Base-by-base conservation (phyloP, 768 basidiomycete genomes). In the Suillus placidus region DNA sequence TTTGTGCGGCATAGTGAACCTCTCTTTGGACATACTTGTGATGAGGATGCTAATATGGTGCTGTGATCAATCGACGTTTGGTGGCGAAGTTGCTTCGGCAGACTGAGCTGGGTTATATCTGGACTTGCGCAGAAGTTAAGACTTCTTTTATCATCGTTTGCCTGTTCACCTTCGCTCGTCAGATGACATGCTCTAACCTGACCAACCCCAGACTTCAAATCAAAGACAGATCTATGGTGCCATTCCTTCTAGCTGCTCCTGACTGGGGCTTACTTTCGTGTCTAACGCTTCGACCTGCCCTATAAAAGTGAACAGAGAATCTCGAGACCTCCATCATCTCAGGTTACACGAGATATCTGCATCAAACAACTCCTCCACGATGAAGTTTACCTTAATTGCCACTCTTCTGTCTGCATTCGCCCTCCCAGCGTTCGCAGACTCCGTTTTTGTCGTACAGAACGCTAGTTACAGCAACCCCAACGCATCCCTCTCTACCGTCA, bases 31-130 rank as follows among this genome's bases (percentile, higher is more conserved):
- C 1, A 56, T 61, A 37, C 64, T 47, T n/a, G 67, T 68, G 47
- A 67, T 66, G 43, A 87, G 76, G 2, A 83, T 85, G 6, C 85
- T 85, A 67, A 87, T 83, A 69, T 87, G 85, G 63, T 77, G 83
- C 66, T 78, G 47, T 26, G 13, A 45, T 73, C 63, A n/a, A 69
- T 49, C 26, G 47, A 64, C 58, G 8, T 60, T 34, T 43, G 23
- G 20, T 4, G 23, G 30, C 34, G 13, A 64, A 47, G 60, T 26
- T 54, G 76, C 84, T 69, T 82, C 78, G 14, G 77, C 73, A 20
- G 83, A 85, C 72, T 88, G 87, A 49, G n/a, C 20, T 23, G 13
- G 20, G 6, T 37, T 13, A 4, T 18, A 18, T 40, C 40, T 40
- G 32, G n/a, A 38, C 38, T 40, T 16, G 38, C 16, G 16, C 37